phyloP scores from a whole-genome alignment of 139 green algal species.

The Raphidocelis subcapitata region DNA sequence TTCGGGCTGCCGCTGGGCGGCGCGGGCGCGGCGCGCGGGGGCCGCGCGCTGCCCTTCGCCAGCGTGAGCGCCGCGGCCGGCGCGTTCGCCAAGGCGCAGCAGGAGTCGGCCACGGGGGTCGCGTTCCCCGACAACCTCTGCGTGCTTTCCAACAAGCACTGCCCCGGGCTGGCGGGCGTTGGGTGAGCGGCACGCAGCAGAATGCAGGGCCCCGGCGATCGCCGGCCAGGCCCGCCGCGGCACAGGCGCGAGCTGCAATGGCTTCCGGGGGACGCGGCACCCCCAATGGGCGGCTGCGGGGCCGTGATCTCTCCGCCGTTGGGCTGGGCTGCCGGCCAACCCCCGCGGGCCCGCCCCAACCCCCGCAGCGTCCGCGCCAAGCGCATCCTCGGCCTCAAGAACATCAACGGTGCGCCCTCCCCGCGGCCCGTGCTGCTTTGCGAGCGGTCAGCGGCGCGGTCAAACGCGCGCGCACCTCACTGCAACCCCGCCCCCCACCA shows the following conservation, averaged over 20 bases:
- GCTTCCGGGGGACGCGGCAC: no score
- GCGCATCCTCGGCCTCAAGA: constrained; percentile 37
- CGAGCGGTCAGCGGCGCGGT: no score
- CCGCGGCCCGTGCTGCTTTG: no score
- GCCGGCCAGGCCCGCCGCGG: no score
- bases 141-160: constrained; percentile 30
- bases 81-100: background rate
- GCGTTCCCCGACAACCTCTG: constrained; percentile 30
- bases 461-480: no score
- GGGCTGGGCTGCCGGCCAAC: no score
- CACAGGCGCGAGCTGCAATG: no score
- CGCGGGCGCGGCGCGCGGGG: no score
- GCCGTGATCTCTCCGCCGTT: background rate
- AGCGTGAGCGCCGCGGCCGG: background rate
- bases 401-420: constrained; percentile 40
- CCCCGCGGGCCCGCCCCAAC: no score
- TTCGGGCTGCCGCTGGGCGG: no score
- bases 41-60: constrained; percentile 1
- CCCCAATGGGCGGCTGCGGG: no score
- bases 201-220: no score
- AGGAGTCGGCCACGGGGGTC: constrained; percentile 30
- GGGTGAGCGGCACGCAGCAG: constrained; percentile 29
- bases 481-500: background rate
- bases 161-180: constrained; percentile 27
- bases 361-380: constrained; percentile 38